Evolutionary conservation across 2,329 filamentous ascomycete species (phyloP), one percentile per base, ranked within the genome.

Genomic region (Pleoardoris graminearum): DNA sequence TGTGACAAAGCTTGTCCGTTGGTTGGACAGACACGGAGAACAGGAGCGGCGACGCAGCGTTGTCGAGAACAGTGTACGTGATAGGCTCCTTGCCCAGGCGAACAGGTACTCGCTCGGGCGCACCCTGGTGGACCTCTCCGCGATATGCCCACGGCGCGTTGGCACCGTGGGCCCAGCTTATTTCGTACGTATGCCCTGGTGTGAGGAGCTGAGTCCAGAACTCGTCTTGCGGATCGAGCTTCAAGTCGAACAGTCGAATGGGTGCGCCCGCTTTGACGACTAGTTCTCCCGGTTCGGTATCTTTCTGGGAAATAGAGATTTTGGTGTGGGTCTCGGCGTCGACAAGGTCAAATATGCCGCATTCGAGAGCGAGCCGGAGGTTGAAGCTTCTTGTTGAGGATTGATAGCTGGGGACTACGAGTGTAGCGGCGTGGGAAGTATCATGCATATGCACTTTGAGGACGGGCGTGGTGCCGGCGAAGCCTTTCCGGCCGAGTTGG

Each of bases 381-480:
- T 30, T 38, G 23, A 48, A 48, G n/a, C 12, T 38, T 38, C 17
- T 21, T 17, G 32, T 38, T 14, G 45, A 48, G 12, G 33, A 25
- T 3, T 19, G 30, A 16, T 48, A 48, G 35, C 45, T 11, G 33
- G 32, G 32, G 22, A 48, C 6, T n/a, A 48, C 45, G 16, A 48
- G 33, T 2, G 45, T 48, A n/a, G 16, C 22, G 32, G 45, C 19
- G 16, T 37, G n/a, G 19, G 32, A 38, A 21, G 32, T 48, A 23
- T 48, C 45, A 12, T 48, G 19, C 45, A 48, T 48, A 14, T 48
- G 17, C 21, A 48, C n/a, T 30, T 38, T 27, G 19, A 48, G 33
- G 4, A 6, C 27, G 19, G 45, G 45, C 11, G 14, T 35, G 33
- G 32, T 27, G 21, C 45, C 45, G 11, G 32, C 21, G 45, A 48